These are phyloP conservation scores for Camellia japonica DNA, from an alignment of 148 eudicot genomes.

Conservation along the genomic window DNA sequence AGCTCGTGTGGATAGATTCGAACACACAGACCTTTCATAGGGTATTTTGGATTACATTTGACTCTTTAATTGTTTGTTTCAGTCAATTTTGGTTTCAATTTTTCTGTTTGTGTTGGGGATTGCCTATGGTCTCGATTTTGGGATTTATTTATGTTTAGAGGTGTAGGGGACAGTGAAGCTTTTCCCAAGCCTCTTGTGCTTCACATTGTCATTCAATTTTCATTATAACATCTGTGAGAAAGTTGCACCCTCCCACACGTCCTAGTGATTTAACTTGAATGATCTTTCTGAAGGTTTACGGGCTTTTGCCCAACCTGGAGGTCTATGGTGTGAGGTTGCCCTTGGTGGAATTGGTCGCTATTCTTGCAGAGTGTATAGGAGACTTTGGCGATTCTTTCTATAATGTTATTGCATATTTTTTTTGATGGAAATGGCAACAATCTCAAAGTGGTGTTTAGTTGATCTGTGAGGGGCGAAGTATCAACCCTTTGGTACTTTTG, in stretches of 20 bases:
- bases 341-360: conserved; percentile 79
- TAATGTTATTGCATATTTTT: conserved; percentile 66
- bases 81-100: background rate
- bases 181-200: conserved; percentile 6
- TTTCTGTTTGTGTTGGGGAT: background rate
- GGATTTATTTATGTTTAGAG: background rate
- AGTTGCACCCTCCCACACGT: conserved; percentile 44
- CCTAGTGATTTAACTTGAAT: conserved; percentile 59
- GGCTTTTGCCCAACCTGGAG: conserved; percentile 86
- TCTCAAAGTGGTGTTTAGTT: conserved; percentile 85
- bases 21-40: background rate
- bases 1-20: background rate
- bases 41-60: background rate
- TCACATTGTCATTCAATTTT: conserved; percentile 7
- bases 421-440: conserved; percentile 67
- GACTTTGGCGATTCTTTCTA: conserved; percentile 77
- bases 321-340: conserved; percentile 86
- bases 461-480: conserved; percentile 69
- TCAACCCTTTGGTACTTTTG: conserved; percentile 68
- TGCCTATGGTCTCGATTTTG: background rate
- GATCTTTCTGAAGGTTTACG: conserved; percentile 82
- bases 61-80: background rate
- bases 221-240: conserved; percentile 27
- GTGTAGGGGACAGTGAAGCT: conserved; percentile 4
- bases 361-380: conserved; percentile 70